Conservation (phyloP, 805 yeast genomes). For the Priceomyces medius region DNA sequence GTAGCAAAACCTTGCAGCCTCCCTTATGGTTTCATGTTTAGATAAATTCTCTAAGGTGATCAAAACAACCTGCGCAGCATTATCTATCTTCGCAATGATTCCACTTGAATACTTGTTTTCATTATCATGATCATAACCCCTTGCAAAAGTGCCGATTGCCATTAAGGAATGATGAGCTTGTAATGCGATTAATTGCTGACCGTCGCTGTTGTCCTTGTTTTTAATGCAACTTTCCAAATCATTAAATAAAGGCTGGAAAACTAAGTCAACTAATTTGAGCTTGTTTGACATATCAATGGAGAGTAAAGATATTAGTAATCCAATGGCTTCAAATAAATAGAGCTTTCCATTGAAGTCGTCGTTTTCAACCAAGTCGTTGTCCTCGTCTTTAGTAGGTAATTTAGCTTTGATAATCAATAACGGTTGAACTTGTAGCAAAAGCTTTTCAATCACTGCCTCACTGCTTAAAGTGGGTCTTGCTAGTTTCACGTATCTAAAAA, state of each 20-base stretch:
- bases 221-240: conserved; percentile 65
- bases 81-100: conserved; percentile 47
- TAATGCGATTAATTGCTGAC: conserved; percentile 46
- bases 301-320: conserved; percentile 61
- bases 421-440: conserved; percentile 60
- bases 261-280: conserved; percentile 54
- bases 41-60: conserved; percentile 79
- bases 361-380: conserved; percentile 45
- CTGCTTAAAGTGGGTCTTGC: conserved; percentile 63
- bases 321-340: conserved; percentile 82
- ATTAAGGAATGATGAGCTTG: conserved; percentile 84
- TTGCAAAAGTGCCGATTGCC: conserved; percentile 86
- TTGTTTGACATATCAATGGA: conserved; percentile 27
- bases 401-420: conserved; percentile 64
- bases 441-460: conserved; percentile 44
- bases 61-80: conserved; percentile 77
- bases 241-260: conserved; percentile 73
- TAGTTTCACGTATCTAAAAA: conserved; percentile 75
- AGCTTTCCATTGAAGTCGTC: conserved; percentile 74
- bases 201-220: conserved; percentile 17
- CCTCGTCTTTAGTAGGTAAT: conserved; percentile 54
- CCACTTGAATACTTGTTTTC: conserved; percentile 35
- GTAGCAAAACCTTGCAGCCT: conserved; percentile 81
- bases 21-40: conserved; percentile 68
- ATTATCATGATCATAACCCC: conserved; percentile 69